Evolutionary conservation across 495 filamentous ascomycete species (phyloP), one percentile per base, ranked within the genome.

Genomic region (Bryoglossum gracile): DNA sequence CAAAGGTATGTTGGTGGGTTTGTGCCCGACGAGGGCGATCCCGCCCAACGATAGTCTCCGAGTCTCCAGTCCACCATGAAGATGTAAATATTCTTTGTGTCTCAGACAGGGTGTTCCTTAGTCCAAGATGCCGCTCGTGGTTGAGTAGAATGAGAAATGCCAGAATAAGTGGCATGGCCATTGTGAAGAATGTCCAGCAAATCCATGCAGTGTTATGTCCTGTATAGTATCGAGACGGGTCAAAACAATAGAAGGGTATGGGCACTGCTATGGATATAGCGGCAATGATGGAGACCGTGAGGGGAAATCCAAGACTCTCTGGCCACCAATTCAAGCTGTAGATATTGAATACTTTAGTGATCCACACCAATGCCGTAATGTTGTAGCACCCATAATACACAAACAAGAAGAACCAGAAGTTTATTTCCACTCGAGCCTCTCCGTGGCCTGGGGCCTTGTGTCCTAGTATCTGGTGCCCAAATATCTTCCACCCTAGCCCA

Each of bases 241-340:
- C 73, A 28, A 72, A 56, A 25, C 71, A 62, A 55, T 82, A 82
- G 35, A 82, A 55, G n/a, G 77, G 72, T 9, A 82, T 69, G 0
- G 79, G 75, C 4, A 66, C 68, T 0, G 70, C 59, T 16, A 81
- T 59, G 2, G 78, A 78, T 18, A 80, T 50, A 25, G 71, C 56
- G 35, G 73, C 74, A 50, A 81, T 80, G 25, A 72, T 48, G 1
- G 73, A 73, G 41, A 81, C 68, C 10, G 78, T 80, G 13, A 72
- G 32, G 5, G 76, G 73, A 44, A 82, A 80, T 5, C 78, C 78
- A 8, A 81, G 65, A 22, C 71, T 70, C 23, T 69, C 63, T 6
- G 78, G 78, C 78, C 78, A 82, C 76, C 76, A 80, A 62, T 80
- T 80, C 24, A 83, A 65, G 35, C 74, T 78, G 62, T 83, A 83